These are phyloP conservation scores for Mycena olivaceomarginata DNA, from an alignment of 768 basidiomycete species.

Conservation along the genomic window DNA sequence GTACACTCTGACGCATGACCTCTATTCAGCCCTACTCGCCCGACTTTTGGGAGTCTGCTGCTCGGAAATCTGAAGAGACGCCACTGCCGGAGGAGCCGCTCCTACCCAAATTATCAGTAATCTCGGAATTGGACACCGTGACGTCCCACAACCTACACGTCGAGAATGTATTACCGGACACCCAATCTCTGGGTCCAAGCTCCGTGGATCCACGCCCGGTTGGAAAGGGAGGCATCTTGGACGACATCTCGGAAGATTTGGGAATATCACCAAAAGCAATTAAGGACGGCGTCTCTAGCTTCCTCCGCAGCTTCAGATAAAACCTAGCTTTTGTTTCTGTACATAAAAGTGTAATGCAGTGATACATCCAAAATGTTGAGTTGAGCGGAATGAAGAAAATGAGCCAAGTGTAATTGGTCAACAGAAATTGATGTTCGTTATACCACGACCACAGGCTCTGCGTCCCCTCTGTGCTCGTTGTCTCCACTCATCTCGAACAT, in stretches of 20 bases:
- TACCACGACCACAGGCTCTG: not conserved
- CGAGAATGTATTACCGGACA: constrained; percentile 40
- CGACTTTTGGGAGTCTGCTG: constrained; percentile 67
- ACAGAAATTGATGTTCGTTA: constrained; percentile 8
- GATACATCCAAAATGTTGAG: not conserved
- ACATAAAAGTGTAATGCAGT: constrained; percentile 9
- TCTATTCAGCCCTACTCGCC: constrained; percentile 65
- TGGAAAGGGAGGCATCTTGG: constrained; percentile 34
- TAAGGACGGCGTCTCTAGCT: constrained; percentile 27
- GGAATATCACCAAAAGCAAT: constrained; percentile 25
- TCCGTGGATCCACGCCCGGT: not conserved
- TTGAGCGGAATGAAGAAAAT: not conserved
- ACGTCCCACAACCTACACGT: constrained; percentile 59
- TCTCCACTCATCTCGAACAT: constrained; percentile 46
- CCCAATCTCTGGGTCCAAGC: constrained; percentile 40
- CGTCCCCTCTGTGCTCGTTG: constrained; percentile 35
- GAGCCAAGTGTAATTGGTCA: not conserved
- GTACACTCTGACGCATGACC: constrained; percentile 61
- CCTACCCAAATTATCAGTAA: constrained; percentile 64
- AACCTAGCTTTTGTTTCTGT: not conserved
- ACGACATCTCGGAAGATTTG: constrained; percentile 40
- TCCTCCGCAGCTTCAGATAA: constrained; percentile 37
- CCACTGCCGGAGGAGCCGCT: constrained; percentile 47
- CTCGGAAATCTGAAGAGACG: constrained; percentile 31
- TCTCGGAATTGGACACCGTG: constrained; percentile 61